A percentile compares a stretch with the other conserved stretches of the same genome.
Evolutionary conservation across 1,139 yeast species (phyloP).

Genomic region (Candida pseudoviswanathii): DNA sequence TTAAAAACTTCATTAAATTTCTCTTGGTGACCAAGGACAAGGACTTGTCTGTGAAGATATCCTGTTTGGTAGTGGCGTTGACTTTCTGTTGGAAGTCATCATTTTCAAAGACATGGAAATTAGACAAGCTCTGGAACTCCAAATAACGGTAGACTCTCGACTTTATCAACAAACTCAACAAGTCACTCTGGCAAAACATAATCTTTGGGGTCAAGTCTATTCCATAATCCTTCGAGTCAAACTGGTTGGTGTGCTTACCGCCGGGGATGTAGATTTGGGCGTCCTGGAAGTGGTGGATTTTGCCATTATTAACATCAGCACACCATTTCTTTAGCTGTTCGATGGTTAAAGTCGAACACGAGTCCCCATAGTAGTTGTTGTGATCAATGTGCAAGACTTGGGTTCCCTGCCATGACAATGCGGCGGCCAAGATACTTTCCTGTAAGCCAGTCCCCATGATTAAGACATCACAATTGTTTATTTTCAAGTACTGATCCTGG

Average conservation of each 20-base stretch:
- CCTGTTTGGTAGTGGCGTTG: conserved; percentile 71
- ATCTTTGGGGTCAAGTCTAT: conserved; percentile 89
- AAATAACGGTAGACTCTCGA: conserved; percentile 88
- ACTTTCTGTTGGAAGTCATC: conserved; percentile 81
- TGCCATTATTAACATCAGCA: conserved; percentile 56
- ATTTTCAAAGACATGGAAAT: conserved; percentile 89
- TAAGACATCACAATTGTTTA: conserved; percentile 80
- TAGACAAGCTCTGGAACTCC: conserved; percentile 86
- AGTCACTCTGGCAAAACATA: conserved; percentile 84
- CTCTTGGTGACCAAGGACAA: conserved; percentile 78
- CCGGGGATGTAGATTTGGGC: conserved; percentile 76
- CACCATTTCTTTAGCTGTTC: conserved; percentile 88
- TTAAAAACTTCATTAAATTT: conserved; percentile 86
- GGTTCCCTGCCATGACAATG: conserved; percentile 95
- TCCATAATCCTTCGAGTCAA: conserved; percentile 75
- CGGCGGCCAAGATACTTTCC: conserved; percentile 89
- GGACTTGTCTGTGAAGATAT: conserved; percentile 88
- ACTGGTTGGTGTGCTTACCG: conserved; percentile 40
- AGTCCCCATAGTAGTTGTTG: conserved; percentile 84
- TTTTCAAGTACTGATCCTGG: conserved; percentile 43
- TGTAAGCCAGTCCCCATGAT: conserved; percentile 91
- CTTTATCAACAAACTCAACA: conserved; percentile 74
- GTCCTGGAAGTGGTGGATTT: conserved; percentile 54
- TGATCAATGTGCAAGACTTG: conserved; percentile 86
- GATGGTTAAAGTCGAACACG: conserved; percentile 79